A percentile compares a stretch with the other conserved stretches of the same genome.
phyloP scores from a whole-genome alignment of 164 flowering plant species.

The Piper longum region DNA sequence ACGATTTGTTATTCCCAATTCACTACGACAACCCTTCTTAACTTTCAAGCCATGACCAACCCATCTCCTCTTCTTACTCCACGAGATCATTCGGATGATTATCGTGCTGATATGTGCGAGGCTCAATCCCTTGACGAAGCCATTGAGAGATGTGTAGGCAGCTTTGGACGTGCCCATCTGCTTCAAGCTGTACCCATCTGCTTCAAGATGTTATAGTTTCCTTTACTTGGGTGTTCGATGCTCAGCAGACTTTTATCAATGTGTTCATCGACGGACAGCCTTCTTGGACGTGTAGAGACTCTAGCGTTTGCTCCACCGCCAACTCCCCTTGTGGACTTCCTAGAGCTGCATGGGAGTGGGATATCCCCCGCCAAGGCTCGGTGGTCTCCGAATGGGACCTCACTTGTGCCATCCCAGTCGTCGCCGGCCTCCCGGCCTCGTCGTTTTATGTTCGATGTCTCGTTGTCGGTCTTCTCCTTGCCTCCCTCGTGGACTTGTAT shows the following conservation, averaged over 20 bases:
- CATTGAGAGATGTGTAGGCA: constrained; percentile 37
- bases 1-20: no score
- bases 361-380: constrained; percentile 18
- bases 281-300: constrained; percentile 35
- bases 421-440: constrained; percentile 46
- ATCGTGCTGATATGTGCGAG: not conserved
- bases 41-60: not conserved
- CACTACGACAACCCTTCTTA: no score
- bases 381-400: constrained; percentile 49
- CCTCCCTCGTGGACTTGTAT: constrained; percentile 51
- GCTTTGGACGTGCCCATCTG: constrained; percentile 33
- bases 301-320: constrained; percentile 2
- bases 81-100: not conserved
- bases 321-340: constrained; percentile 26
- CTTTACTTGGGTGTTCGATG: constrained; percentile 46
- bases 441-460: constrained; percentile 59
- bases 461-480: constrained; percentile 39
- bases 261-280: constrained; percentile 48
- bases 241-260: constrained; percentile 53
- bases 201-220: constrained; percentile 39
- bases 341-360: constrained; percentile 41
- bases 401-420: constrained; percentile 24
- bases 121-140: constrained; percentile 23
- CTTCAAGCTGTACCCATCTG: no score
- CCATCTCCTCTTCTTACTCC: constrained; percentile 5